These are phyloP conservation scores for Coemansia asiatica DNA, from an alignment of 192 early-diverging fungal species.

Conservation along the genomic window DNA sequence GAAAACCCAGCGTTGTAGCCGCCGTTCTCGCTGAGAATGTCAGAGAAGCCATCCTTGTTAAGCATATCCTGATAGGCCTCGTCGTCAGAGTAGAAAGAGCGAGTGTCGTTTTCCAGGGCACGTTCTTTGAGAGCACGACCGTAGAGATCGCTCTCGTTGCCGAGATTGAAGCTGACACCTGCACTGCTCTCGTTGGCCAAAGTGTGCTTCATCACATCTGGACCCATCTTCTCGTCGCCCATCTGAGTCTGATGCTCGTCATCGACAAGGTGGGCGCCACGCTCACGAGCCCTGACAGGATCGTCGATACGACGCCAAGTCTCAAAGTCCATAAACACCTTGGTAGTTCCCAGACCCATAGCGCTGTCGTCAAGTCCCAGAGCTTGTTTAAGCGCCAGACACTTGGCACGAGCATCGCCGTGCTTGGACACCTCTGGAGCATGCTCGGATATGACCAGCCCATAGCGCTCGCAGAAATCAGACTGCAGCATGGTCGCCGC, in stretches of 20 bases:
- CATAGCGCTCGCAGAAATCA: constrained; percentile 81
- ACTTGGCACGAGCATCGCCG: constrained; percentile 23
- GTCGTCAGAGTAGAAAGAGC: constrained; percentile 55
- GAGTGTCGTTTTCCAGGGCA: constrained; percentile 41
- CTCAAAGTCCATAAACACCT: constrained; percentile 62
- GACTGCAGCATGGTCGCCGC: constrained; percentile 68
- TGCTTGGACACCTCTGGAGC: constrained; percentile 9
- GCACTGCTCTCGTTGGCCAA: constrained; percentile 12
- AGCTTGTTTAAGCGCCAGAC: constrained; percentile 27
- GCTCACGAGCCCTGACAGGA: constrained; percentile 62
- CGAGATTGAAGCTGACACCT: constrained; percentile 32
- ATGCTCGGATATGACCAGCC: constrained; percentile 42
- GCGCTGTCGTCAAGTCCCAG: constrained; percentile 20
- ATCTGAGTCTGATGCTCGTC: constrained; percentile 18
- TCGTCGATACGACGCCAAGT: constrained; percentile 71
- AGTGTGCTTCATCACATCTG: constrained; percentile 16
- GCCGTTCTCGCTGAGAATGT: constrained; percentile 42
- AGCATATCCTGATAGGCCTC: constrained; percentile 49
- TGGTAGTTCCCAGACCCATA: constrained; percentile 53
- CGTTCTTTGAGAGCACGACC: constrained; percentile 31
- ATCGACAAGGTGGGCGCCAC: constrained; percentile 29
- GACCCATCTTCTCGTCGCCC: constrained; percentile 34
- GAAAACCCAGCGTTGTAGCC: constrained; percentile 48
- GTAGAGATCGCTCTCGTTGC: constrained; percentile 24
- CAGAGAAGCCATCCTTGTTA: constrained; percentile 53